Evolutionary conservation across 2,329 filamentous ascomycete genomes (phyloP).

Genomic region (Pyricularia pennisetigena): DNA sequence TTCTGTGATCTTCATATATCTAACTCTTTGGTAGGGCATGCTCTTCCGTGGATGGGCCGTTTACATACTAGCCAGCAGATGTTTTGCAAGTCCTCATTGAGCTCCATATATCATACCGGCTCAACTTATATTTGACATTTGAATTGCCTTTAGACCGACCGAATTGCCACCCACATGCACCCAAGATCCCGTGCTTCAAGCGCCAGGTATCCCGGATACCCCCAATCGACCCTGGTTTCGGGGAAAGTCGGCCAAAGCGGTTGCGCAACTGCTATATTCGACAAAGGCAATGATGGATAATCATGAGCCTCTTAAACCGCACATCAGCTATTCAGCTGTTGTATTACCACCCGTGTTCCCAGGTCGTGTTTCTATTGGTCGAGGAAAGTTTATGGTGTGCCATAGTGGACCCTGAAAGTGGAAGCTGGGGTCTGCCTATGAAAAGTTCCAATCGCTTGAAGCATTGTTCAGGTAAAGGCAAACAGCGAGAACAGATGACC

Average conservation of each 20-base stretch:
- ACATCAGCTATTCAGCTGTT: not conserved
- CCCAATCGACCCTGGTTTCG: not conserved
- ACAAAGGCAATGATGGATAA: not conserved
- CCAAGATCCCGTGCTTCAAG: not conserved
- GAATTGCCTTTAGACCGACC: not conserved
- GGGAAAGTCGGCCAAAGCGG: not conserved
- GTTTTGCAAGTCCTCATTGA: not conserved
- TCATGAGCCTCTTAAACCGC: not conserved
- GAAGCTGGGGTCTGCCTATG: not conserved
- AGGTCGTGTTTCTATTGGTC: not conserved
- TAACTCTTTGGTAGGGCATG: too few species aligned
- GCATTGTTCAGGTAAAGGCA: too few species aligned
- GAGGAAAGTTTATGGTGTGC: not conserved
- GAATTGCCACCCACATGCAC: not conserved
- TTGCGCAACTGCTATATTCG: not conserved
- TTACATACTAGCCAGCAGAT: not conserved
- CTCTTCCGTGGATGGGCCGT: too few species aligned
- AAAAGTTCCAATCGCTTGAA: too few species aligned
- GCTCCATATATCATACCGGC: too few species aligned
- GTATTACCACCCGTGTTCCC: not conserved
- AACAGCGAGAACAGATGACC: too few species aligned
- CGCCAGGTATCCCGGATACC: not conserved
- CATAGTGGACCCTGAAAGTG: not conserved
- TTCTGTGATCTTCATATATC: too few species aligned
- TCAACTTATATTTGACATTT: not conserved